Base-by-base conservation (phyloP, 2,329 filamentous ascomycete species). In the Fusarium stilboides region DNA sequence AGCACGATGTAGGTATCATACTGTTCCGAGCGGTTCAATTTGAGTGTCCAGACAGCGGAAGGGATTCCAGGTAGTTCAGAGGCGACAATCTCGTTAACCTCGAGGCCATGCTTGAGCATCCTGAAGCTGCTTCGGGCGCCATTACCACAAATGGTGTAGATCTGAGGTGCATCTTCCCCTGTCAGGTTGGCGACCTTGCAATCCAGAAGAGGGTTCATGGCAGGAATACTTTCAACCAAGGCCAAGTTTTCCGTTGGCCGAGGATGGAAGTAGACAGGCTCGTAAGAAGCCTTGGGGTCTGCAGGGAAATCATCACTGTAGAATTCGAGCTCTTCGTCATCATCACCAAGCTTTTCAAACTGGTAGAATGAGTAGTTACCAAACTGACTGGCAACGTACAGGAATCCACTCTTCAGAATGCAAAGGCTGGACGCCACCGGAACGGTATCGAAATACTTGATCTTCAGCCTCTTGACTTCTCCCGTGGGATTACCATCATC, bases 401-500 rank as follows among this genome's bases (percentile, higher is more conserved):
- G 86, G 77, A 97, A 99, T 28, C 96, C 97, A 70, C 94, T 97
- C 81, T 97, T 97, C 71, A 99, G 81, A 71, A 99, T 97, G 78
- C 94, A 94, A 44, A 99, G 87, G 76, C 89, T 97, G 0, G 92
- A 91, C 1, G 94, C 94, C 37, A 97, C 86, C 0, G 97, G 95
- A 5, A 98, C 92, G 0, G 96, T 99, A 75, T 99, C 96, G 74
- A 98, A 99, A 80, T 98, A 99, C 79, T 98, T 98, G 81, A 99
- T 93, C 79, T 94, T 96, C 60, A 99, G 83, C 61, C 90, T 87
- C 74, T 88, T 88, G 3, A 98, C 94, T 76, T 96, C 93, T 31
- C 92, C 92, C 1, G 92, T 95, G 1, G 91, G 85, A 62, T 93
- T 90, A 14, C 92, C 93, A 46, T 92, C 88, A 2, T 91, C 88